phyloP scores from a whole-genome alignment of 108 stramenopile species.

The Pseudonitzschia delicatissima region DNA sequence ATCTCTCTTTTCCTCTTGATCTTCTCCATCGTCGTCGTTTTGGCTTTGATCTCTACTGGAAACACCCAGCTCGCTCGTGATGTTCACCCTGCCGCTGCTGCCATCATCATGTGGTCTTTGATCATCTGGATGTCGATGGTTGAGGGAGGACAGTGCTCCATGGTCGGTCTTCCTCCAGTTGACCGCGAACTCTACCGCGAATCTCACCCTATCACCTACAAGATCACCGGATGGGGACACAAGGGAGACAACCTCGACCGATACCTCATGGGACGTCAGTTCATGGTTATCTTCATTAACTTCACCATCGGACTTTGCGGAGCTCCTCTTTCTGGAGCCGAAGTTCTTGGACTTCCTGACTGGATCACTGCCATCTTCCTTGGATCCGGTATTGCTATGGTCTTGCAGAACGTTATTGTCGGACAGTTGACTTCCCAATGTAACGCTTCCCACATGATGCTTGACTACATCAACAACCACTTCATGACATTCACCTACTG shows the following conservation, averaged over 20 bases:
- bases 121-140: conserved; percentile 70
- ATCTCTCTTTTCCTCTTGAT: conserved; percentile 46
- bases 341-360: conserved; percentile 52
- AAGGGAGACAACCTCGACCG: conserved; percentile 86
- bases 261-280: conserved; percentile 84
- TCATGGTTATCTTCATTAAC: conserved; percentile 74
- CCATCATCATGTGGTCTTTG: conserved; percentile 43
- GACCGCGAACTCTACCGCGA: conserved; percentile 67
- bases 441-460: conserved; percentile 62
- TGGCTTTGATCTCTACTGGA: conserved; percentile 52
- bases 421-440: conserved; percentile 61
- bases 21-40: conserved; percentile 62
- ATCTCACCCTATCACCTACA: conserved; percentile 64
- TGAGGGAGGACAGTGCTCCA: conserved; percentile 75
- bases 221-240: conserved; percentile 48
- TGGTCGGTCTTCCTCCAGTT: conserved; percentile 73
- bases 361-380: conserved; percentile 65
- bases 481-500: conserved; percentile 62
- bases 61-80: conserved; percentile 59
- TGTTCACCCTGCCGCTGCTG: conserved; percentile 49
- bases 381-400: conserved; percentile 70
- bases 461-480: conserved; percentile 83
- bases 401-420: conserved; percentile 57
- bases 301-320: conserved; percentile 71
- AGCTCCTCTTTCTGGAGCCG: conserved; percentile 50